A percentile compares a stretch with the other conserved stretches of the same genome.
Evolutionary conservation across 2,329 filamentous ascomycete genomes (phyloP).

Genomic region (Pseudogymnoascus sp.): DNA sequence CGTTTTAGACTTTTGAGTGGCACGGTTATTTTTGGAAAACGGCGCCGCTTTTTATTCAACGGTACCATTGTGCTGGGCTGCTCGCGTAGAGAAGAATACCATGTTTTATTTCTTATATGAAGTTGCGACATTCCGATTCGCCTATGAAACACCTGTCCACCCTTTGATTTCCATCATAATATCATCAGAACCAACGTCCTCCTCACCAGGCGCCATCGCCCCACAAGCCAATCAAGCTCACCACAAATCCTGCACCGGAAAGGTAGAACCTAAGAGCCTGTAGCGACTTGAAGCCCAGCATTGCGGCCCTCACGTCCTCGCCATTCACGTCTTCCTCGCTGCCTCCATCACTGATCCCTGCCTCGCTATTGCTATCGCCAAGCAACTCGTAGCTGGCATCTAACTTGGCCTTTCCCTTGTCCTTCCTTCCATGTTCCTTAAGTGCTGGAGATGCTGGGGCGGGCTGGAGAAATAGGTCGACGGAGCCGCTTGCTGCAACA

Average conservation of each 20-base stretch:
- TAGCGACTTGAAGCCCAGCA: constrained; percentile 46
- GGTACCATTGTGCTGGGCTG: not conserved
- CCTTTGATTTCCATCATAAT: constrained; percentile 4
- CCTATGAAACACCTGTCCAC: constrained; percentile 4
- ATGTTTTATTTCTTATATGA: constrained; percentile 5
- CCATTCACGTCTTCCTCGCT: constrained; percentile 43
- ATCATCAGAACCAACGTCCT: not conserved
- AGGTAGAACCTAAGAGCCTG: constrained; percentile 46
- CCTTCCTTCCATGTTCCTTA: constrained; percentile 25
- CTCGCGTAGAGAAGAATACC: not conserved
- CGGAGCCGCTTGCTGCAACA: constrained; percentile 43
- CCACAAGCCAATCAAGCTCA: constrained; percentile 59
- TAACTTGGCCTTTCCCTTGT: constrained; percentile 33
- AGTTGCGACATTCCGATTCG: not conserved
- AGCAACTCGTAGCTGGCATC: constrained; percentile 67
- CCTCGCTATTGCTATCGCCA: constrained; percentile 42
- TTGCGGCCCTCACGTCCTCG: constrained; percentile 50
- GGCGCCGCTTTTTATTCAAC: no score
- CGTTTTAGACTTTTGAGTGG: no score
- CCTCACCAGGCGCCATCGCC: constrained; percentile 42
- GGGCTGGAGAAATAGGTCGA: constrained; percentile 24
- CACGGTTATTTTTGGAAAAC: no score
- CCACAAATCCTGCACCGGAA: constrained; percentile 47
- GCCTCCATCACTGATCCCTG: constrained; percentile 39
- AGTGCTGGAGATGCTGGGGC: constrained; percentile 13